Conservation (phyloP, 306 rosid genomes). For the Prosopis cineraria region DNA sequence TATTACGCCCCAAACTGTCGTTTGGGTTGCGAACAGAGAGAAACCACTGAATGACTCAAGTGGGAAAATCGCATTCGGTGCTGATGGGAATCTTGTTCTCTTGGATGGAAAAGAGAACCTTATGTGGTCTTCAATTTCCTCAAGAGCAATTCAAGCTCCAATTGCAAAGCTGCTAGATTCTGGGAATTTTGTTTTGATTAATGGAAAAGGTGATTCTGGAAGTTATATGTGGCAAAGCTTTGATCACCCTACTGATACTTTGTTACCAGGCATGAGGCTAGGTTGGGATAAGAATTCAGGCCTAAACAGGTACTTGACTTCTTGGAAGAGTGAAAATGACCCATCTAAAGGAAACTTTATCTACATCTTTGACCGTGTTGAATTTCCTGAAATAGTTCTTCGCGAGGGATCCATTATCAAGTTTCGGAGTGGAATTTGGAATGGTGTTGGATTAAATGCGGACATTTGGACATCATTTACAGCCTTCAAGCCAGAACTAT, state of each 20-base stretch:
- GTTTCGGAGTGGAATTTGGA: neutral
- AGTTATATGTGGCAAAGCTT: neutral
- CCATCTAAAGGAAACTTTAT: neutral
- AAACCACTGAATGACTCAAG: slow-evolving; percentile 28
- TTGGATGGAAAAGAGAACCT: slow-evolving; percentile 31
- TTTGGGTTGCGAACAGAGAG: slow-evolving; percentile 46
- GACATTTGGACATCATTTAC: neutral
- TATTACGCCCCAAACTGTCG: slow-evolving; percentile 24
- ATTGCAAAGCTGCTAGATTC: neutral
- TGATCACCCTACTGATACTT: neutral
- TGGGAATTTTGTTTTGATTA: neutral
- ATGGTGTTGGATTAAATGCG: neutral
- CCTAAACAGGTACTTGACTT: slow-evolving; percentile 7
- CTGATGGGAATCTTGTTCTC: slow-evolving; percentile 35
- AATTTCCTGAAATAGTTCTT: neutral
- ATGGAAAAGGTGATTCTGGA: neutral
- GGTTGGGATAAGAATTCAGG: slow-evolving; percentile 1
- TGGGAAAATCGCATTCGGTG: slow-evolving; percentile 26
- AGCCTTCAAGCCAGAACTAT: neutral
- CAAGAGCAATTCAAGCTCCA: neutral
- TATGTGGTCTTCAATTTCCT: slow-evolving; percentile 28
- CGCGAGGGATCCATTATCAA: neutral
- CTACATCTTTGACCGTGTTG: neutral
- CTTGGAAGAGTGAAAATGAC: neutral
- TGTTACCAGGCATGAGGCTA: neutral